Evolutionary conservation across 257 asterid species (phyloP), one percentile per base, ranked within the genome.

Genomic region (Nicotiana knightiana): DNA sequence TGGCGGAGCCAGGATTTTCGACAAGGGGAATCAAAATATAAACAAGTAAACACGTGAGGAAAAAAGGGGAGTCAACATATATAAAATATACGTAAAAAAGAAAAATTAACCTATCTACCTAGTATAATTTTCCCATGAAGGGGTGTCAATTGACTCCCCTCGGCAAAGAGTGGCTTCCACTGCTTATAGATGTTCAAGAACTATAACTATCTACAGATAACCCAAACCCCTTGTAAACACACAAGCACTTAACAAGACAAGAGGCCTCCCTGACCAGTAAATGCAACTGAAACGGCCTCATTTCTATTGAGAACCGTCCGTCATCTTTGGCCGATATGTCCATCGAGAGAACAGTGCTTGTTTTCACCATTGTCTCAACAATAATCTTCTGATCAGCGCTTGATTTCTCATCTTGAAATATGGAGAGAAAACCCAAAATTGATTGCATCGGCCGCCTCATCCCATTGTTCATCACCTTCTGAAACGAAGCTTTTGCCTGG

Each of bases 401-500:
- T 75, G 85, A 37, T 46, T 76, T 71, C 55, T 77, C 82, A 57
- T 88, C 88, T 57, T 81, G 86, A 79, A 83, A 79, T 33, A 88
- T 53, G 68, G 88, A 86, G 10, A 88, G 83, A 67, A 88, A 73
- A 4, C 91, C 89, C 76, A 86, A 75, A 48, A 88, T 84, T 2
- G 91, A 88, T 61, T 88, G 91, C 89, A 88, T 71, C 1, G 91
- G 91, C 78, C 85, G 83, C 87, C 91, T 88, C 91, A 88, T 88
- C 55, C 91, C 91, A 64, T 88, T 86, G 84, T 84, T 85, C 91
- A 88, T 88, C 61, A 88, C 91, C 73, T 81, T 88, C 65, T 88
- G 91, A 73, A 88, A 88, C 17, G 88, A 81, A 82, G 82, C 86
- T 21, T 0, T 21, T 21, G 24, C 24, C 24, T 21, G 24, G 24